A percentile compares a stretch with the other conserved stretches of the same genome.
These are phyloP conservation scores for Hemileia vastatrix DNA, from an alignment of 1,284 basidiomycete species.

Conservation along the genomic window DNA sequence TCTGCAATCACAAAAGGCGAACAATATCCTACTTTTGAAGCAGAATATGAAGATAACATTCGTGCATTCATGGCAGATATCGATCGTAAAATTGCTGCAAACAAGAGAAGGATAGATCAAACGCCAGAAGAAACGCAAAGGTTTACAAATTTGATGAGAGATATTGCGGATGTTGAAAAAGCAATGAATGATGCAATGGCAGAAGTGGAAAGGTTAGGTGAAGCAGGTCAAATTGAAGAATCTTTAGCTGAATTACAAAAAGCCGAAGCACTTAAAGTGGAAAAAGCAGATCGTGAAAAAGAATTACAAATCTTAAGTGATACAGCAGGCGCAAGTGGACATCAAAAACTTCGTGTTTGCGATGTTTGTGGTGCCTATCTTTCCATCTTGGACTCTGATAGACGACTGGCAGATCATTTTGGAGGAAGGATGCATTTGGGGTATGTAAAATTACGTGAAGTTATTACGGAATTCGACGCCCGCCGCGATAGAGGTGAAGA, in stretches of 20 bases:
- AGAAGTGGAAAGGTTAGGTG: slow-evolving; percentile 41
- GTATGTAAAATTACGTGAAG: slow-evolving; percentile 38
- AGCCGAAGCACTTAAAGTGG: slow-evolving; percentile 41
- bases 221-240: slow-evolving; percentile 40
- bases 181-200: slow-evolving; percentile 37
- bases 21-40: slow-evolving; percentile 34
- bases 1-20: slow-evolving; percentile 34
- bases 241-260: slow-evolving; percentile 41
- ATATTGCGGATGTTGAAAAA: slow-evolving; percentile 40
- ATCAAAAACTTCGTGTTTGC: slow-evolving; percentile 43
- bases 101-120: slow-evolving; percentile 40
- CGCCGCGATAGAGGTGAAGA: slow-evolving; percentile 21
- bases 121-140: slow-evolving; percentile 40
- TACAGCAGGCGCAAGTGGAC: slow-evolving; percentile 40
- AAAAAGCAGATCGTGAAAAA: slow-evolving; percentile 38
- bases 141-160: slow-evolving; percentile 39
- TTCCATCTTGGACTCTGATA: slow-evolving; percentile 42
- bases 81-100: slow-evolving; percentile 40
- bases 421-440: slow-evolving; percentile 44
- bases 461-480: slow-evolving; percentile 37
- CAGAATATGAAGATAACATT: slow-evolving; percentile 41
- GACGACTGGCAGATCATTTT: slow-evolving; percentile 42
- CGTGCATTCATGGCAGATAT: slow-evolving; percentile 41
- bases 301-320: slow-evolving; percentile 41
- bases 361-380: slow-evolving; percentile 43